Evolutionary conservation across 2,329 filamentous ascomycete species (phyloP), one percentile per base, ranked within the genome.

Genomic region (Aureobasidium mangrovei): DNA sequence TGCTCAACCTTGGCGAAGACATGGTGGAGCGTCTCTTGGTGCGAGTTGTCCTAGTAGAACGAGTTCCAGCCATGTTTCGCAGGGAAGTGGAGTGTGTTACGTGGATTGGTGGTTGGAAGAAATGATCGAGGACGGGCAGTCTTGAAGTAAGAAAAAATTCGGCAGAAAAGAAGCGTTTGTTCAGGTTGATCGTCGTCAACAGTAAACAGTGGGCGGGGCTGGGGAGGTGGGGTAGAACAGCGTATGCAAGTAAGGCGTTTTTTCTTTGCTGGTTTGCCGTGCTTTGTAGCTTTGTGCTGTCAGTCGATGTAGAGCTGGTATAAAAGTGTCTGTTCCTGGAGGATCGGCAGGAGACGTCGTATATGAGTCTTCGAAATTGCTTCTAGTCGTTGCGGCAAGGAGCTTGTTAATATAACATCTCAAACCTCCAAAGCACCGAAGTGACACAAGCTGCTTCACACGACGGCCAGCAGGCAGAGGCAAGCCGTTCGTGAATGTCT

Each of bases 131-230:
- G 49, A 53, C 40, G 26, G 40, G 49, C 9, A 36, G 47, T 12
- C 47, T 51, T 51, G 38, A 51, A 51, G 47, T 51, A 51, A 35
- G 32, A 12, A 53, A 53, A 24, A 53, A 44, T 39, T 31, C 49
- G 31, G 40, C 40, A 38, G n/a, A 4, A 26, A 53, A 44, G 38
- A 51, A 51, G 42, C 47, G 38, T 41, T 51, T 51, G 36, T 18
- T 18, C 38, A 26, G 42, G 47, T 42, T 29, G 29, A 51, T 26
- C 38, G 47, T 51, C 49, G 40, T 43, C 49, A 53, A 53, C 49
- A 53, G 49, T 53, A 53, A 53, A 53, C 49, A 53, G 49, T 42
- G 49, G 27, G 49, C 49, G 49, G 49, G 49, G 49, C 49, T 53
- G 49, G 49, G 8, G 40, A 53, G 44, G 49, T 53, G 49, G 49